Conservation (phyloP, 192 early-diverging fungal species). For the Coemansia sp. region DNA sequence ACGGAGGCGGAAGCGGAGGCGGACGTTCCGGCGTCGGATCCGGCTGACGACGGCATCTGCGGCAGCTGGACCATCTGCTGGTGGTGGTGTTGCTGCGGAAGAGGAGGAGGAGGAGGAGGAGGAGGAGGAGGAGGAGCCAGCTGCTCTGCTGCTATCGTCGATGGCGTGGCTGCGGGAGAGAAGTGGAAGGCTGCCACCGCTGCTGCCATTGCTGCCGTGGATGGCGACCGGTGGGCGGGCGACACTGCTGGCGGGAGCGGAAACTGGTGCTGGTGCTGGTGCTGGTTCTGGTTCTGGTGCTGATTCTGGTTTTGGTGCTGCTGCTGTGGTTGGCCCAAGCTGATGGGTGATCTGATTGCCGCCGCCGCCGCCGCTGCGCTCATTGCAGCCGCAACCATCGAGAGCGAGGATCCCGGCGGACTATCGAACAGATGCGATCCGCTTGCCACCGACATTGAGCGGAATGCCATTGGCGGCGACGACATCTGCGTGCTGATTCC, state of each 20-base stretch:
- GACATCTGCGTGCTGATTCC: not conserved
- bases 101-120: too few relatives aligned
- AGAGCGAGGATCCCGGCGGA: conserved; percentile 16
- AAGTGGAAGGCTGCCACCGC: conserved; percentile 48
- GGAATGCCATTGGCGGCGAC: conserved; percentile 26
- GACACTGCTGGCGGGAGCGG: conserved; percentile 4
- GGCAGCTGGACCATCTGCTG: not conserved
- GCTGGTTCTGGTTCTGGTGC: conserved; percentile 17
- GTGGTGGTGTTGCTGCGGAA: conserved; percentile 11
- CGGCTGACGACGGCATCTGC: not conserved
- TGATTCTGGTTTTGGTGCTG: conserved; percentile 2
- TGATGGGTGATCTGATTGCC: conserved; percentile 34
- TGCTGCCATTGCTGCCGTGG: conserved; percentile 18
- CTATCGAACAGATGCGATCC: conserved; percentile 22
- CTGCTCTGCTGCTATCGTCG: conserved; percentile 1
- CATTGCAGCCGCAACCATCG: conserved; percentile 21
- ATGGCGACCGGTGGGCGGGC: not conserved
- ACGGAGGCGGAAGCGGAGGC: not conserved
- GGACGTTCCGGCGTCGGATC: not conserved
- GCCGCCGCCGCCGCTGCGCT: conserved; percentile 13
- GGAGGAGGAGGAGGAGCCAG: not conserved
- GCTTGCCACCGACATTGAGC: conserved; percentile 29
- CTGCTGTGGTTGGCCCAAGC: conserved; percentile 7
- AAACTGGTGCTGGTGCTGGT: conserved; percentile 13
- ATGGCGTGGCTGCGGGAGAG: conserved; percentile 19